These are phyloP conservation scores for Pichia kudriavzevii DNA, from an alignment of 1,139 yeast genomes.

Conservation along the genomic window DNA sequence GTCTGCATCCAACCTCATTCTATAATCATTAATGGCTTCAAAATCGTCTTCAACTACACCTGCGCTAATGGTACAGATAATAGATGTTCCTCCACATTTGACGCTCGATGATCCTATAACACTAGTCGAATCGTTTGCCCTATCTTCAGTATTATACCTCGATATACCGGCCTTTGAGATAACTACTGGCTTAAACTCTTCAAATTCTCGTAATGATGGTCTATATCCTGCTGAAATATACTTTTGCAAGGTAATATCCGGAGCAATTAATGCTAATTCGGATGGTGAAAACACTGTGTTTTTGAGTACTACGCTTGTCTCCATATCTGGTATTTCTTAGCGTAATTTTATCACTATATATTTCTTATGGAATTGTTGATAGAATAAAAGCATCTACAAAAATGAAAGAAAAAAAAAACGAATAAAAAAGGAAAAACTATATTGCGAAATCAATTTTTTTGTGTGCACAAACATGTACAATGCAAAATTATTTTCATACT, in stretches of 20 bases:
- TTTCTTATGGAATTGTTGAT: no score
- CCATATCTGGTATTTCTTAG: no score
- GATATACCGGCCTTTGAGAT: slow-evolving; percentile 39
- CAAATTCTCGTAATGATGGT: slow-evolving; percentile 61
- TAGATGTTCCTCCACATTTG: slow-evolving; percentile 68
- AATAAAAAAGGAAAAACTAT: no score
- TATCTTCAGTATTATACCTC: slow-evolving; percentile 26
- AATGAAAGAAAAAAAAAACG: no score
- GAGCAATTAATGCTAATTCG: slow-evolving; percentile 77
- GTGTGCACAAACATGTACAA: no score
- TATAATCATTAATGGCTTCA: slow-evolving; percentile 31
- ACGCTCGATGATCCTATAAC: slow-evolving; percentile 69
- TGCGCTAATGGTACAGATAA: slow-evolving; percentile 68
- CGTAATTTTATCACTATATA: no score
- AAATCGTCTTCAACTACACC: slow-evolving; percentile 53
- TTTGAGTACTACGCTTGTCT: slow-evolving; percentile 15
- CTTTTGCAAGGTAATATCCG: slow-evolving; percentile 74
- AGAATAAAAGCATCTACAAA: no score
- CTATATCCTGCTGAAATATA: slow-evolving; percentile 68
- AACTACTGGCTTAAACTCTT: slow-evolving; percentile 60
- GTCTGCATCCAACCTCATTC: slow-evolving; percentile 27
- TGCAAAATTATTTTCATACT: no score
- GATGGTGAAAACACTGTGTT: slow-evolving; percentile 67
- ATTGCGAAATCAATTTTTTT: no score
- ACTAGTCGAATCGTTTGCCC: slow-evolving; percentile 20